Conservation (phyloP, 1,284 basidiomycete species). For the Athelia psychrophila region DNA sequence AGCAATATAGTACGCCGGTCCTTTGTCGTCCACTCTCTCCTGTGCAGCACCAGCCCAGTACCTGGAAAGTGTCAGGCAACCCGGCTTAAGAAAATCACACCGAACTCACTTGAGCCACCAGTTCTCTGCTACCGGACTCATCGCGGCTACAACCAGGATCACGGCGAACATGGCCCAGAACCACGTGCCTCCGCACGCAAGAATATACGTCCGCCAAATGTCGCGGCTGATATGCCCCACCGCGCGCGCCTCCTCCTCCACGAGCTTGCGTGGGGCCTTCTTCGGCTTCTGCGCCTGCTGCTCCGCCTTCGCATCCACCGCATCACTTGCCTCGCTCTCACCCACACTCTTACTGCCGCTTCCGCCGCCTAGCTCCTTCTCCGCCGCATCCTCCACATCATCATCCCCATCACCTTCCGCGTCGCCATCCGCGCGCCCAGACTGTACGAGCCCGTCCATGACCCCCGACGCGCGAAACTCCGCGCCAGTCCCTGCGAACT, state of each 20-base stretch:
- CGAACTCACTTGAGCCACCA: constrained; percentile 77
- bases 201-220: constrained; percentile 83
- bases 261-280: constrained; percentile 78
- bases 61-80: constrained; percentile 29
- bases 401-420: constrained; percentile 33
- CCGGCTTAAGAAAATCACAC: constrained; percentile 3
- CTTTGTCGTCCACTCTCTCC: constrained; percentile 35
- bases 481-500: constrained; percentile 68
- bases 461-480: constrained; percentile 68
- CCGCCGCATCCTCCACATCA: constrained; percentile 37
- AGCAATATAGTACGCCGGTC: constrained; percentile 70
- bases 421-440: constrained; percentile 35
- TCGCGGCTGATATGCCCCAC: constrained; percentile 77
- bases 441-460: constrained; percentile 67
- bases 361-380: constrained; percentile 29
- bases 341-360: constrained; percentile 27
- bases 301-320: constrained; percentile 42
- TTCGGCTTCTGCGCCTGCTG: constrained; percentile 29
- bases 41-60: constrained; percentile 61
- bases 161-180: constrained; percentile 75
- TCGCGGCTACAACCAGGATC: constrained; percentile 60
- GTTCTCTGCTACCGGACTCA: constrained; percentile 79
- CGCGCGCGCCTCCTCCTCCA: constrained; percentile 89
- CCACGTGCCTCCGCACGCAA: constrained; percentile 58
- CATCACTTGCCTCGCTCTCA: constrained; percentile 51